phyloP scores from a whole-genome alignment of 306 rosid genomes.

The Vigna hirtella region DNA sequence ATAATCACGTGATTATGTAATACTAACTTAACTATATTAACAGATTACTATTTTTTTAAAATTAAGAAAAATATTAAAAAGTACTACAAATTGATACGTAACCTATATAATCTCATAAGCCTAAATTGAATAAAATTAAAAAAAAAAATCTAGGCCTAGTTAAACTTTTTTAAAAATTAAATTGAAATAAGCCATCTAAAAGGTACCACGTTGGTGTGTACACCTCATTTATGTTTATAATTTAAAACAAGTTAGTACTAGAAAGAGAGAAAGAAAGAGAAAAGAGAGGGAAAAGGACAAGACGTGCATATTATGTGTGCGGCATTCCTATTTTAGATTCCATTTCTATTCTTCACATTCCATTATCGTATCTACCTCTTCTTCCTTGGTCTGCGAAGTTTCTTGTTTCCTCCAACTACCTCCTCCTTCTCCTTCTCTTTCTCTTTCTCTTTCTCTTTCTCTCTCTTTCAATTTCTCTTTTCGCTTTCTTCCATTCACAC shows the following conservation, averaged over 20 bases:
- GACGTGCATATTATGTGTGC: background rate
- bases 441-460: background rate
- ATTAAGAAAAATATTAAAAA: no score
- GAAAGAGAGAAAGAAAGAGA: background rate
- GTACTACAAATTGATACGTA: no score
- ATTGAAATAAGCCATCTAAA: no score
- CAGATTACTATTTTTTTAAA: no score
- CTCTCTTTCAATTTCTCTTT: background rate
- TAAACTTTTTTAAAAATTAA: no score
- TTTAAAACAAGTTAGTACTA: background rate
- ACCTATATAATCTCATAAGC: no score
- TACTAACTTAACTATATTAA: no score
- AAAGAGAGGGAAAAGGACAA: background rate
- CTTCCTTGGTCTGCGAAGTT: conserved; percentile 30
- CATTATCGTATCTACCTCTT: background rate
- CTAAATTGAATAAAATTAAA: no score
- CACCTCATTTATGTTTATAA: no score
- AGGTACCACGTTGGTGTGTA: no score
- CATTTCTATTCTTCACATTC: background rate
- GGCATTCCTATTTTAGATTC: conserved; percentile 26
- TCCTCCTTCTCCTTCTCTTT: background rate
- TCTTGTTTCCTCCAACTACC: conserved; percentile 19
- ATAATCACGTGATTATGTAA: no score
- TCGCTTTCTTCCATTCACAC: background rate
- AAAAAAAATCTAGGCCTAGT: no score